A percentile compares a stretch with the other conserved stretches of the same genome.
Evolutionary conservation across 495 filamentous ascomycete species (phyloP).

Genomic region (Neurospora terricola): DNA sequence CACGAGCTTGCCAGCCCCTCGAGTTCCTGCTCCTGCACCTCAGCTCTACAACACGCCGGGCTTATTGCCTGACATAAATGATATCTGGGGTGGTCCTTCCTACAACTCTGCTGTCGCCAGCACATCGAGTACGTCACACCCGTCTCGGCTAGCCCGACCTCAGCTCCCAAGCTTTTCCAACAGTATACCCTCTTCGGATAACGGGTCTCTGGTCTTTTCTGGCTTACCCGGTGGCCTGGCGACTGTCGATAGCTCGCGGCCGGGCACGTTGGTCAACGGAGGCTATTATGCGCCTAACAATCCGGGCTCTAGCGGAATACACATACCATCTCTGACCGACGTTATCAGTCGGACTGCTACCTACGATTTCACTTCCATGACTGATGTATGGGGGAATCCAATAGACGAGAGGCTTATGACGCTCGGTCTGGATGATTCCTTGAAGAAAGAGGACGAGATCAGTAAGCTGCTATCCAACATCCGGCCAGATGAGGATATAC

Average conservation of each 20-base stretch:
- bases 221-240: background rate
- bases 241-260: background rate
- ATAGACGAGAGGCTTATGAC: slow-evolving; percentile 2
- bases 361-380: slow-evolving; percentile 15
- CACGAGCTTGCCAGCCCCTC: background rate
- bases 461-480: slow-evolving; percentile 61
- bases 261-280: background rate
- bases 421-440: slow-evolving; percentile 37
- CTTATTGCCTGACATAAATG: background rate
- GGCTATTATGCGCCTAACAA: background rate
- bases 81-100: background rate
- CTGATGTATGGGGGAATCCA: slow-evolving; percentile 18
- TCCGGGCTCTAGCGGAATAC: background rate
- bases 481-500: slow-evolving; percentile 60
- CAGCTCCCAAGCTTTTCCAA: background rate
- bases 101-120: background rate
- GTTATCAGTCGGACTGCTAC: background rate
- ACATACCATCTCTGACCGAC: background rate
- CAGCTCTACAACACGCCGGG: background rate
- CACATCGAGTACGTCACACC: background rate
- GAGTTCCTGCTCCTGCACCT: background rate
- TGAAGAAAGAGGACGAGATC: slow-evolving; percentile 54
- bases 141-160: background rate
- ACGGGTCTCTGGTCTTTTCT: background rate
- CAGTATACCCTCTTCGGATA: background rate